Conservation (phyloP, 1,284 basidiomycete species). For the Tranzscheliella williamsii region DNA sequence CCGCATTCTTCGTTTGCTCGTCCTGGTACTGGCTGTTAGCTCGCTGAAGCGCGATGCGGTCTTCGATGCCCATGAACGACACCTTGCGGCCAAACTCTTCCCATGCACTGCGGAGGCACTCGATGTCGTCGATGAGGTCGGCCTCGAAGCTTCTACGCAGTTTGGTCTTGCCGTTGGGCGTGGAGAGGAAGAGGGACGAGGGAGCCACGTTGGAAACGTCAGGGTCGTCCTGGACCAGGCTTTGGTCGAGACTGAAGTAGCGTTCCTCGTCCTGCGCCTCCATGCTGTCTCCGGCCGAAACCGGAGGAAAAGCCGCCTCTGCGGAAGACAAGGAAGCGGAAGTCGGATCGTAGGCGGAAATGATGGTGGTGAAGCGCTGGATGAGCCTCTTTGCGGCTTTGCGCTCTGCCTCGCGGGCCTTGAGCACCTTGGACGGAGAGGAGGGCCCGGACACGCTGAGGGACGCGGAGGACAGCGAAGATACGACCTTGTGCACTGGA, state of each 20-base stretch:
- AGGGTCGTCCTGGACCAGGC: conserved; percentile 8
- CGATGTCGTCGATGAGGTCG: conserved; percentile 30
- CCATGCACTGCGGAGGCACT: not conserved
- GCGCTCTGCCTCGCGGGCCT: conserved; percentile 1
- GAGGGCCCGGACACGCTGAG: too few species aligned
- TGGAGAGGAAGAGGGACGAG: conserved; percentile 2
- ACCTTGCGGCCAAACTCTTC: conserved; percentile 4
- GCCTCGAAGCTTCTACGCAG: conserved; percentile 1
- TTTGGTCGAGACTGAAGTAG: conserved; percentile 11
- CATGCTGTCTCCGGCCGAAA: not conserved
- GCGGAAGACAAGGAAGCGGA: not conserved
- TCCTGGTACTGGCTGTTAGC: not conserved
- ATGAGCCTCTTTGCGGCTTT: conserved; percentile 9
- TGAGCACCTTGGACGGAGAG: too few species aligned
- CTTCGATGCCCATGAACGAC: conserved; percentile 7
- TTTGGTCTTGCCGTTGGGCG: conserved; percentile 10
- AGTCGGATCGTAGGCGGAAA: conserved; percentile 4
- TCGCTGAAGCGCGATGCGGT: conserved; percentile 1
- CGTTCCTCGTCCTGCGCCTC: not conserved
- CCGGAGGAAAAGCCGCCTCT: not conserved
- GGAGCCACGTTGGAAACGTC: conserved; percentile 7
- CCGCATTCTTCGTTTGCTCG: not conserved
- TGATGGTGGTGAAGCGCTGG: conserved; percentile 2
- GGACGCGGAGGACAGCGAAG: too few species aligned
- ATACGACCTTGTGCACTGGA: too few species aligned